Base-by-base conservation (phyloP, 768 basidiomycete genomes). In the Sistotremastrum suecicum region DNA sequence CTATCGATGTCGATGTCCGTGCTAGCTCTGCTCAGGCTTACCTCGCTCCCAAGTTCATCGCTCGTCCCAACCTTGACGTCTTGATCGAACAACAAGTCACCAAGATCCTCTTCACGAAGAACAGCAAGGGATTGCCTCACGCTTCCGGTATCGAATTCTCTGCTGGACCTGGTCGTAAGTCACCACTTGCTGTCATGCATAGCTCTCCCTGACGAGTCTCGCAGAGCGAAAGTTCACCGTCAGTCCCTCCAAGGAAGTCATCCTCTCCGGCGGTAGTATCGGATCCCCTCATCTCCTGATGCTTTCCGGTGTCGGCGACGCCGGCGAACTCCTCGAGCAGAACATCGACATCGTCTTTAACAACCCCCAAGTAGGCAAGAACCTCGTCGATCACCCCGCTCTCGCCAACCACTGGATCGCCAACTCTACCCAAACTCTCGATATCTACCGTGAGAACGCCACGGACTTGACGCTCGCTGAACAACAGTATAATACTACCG, bases 351-450 rank as follows among this genome's bases (percentile, higher is more conserved):
- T 50, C n/a, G 31, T 59, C 12, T 53, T 63, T 4, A 35, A 63
- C 46, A 52, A 63, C 12, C 63, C 66, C 1, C 61, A 62, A 3
- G 65, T 67, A 12, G 66, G 66, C n/a, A 53, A 37, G 8, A 65
- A 66, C 46, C 52, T 66, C 10, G 63, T 65, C 53, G 66, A 65
- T 53, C 46, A 51, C 45, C 6, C 39, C 34, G 3, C 32, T 8
- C 9, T 45, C 9, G 41, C 32, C 5, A 37, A 28, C 30, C 4
- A 9, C 58, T 60, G 51, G 58, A 9, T 53, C 51, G 43, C 41
- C 32, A 49, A 37, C 20, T 47, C 49, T 6, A 48, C 36, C 7
- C 39, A 42, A 12, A 52, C 53, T 5, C 28, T 32, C 5, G 54
- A 55, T 43, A 33, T 41, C 10, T 45, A 45, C 43, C 6, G 30